A percentile compares a stretch with the other conserved stretches of the same genome.
Evolutionary conservation across 305 asterid genomes (phyloP).

Genomic region (Solanum chacoense): DNA sequence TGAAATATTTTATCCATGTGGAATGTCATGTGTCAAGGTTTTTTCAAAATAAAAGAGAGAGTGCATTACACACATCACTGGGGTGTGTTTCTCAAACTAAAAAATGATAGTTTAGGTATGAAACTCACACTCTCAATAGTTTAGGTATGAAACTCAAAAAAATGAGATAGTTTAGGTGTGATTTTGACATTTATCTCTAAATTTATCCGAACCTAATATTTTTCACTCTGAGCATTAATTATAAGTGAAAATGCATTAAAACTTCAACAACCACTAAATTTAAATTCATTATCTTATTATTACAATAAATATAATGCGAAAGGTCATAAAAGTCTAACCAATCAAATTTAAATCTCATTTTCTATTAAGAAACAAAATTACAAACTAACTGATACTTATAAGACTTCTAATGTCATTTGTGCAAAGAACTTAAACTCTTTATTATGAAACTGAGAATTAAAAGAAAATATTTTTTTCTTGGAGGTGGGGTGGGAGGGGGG

Average conservation of each 20-base stretch:
- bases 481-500: neutral
- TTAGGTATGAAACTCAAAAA: too few species aligned
- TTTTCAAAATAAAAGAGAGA: too few species aligned
- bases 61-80: too few species aligned
- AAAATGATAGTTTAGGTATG: too few species aligned
- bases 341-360: neutral
- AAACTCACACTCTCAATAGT: too few species aligned
- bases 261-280: neutral
- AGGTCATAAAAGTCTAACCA: neutral
- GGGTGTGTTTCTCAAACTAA: too few species aligned
- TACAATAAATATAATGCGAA: neutral
- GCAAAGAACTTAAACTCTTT: neutral
- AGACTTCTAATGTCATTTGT: neutral
- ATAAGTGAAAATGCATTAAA: neutral
- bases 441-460: neutral
- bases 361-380: too few species aligned
- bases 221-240: neutral
- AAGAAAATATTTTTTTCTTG: neutral
- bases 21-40: too few species aligned
- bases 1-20: too few species aligned
- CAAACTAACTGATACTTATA: neutral
- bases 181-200: too few species aligned
- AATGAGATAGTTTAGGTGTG: too few species aligned
- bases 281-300: neutral
- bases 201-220: neutral